Evolutionary conservation across 164 flowering plant species (phyloP).

Genomic region (Nymphaea colorata): DNA sequence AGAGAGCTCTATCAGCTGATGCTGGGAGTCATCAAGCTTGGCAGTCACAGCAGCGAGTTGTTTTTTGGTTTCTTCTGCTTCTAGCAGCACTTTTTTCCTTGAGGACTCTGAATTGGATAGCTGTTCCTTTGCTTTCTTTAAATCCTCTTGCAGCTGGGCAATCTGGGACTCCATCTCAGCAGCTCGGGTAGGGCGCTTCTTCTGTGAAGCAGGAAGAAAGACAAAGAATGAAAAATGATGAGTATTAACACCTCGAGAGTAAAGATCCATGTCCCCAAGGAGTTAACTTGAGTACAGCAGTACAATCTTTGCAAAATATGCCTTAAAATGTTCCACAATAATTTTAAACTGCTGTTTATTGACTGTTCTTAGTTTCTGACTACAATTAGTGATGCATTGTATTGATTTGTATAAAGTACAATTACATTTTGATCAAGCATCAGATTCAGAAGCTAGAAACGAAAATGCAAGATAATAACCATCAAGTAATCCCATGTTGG

Average conservation of each 20-base stretch:
- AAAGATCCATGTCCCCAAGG: not conserved
- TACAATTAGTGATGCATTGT: no score
- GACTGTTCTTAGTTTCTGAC: no score
- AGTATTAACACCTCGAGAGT: not conserved
- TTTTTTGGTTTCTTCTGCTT: conserved; percentile 68
- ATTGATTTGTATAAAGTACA: no score
- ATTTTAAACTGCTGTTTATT: no score
- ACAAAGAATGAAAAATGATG: not conserved
- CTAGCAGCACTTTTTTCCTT: conserved; percentile 43
- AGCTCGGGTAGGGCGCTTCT: conserved; percentile 55
- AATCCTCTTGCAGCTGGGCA: conserved; percentile 56
- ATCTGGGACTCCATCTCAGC: conserved; percentile 66
- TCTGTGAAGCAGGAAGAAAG: conserved; percentile 23
- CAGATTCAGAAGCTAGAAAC: no score
- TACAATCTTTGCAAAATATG: not conserved
- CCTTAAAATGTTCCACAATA: no score
- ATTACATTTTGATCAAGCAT: no score
- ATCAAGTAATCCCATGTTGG: no score
- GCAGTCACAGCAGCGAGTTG: conserved; percentile 38
- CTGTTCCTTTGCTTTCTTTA: conserved; percentile 60
- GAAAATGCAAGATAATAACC: no score
- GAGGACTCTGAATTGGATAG: conserved; percentile 46
- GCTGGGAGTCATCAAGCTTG: conserved; percentile 51
- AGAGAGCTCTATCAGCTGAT: conserved; percentile 34
- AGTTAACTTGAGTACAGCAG: not conserved